Conservation (phyloP, 164 flowering plant species). For the Euptelea pleiosperma region DNA sequence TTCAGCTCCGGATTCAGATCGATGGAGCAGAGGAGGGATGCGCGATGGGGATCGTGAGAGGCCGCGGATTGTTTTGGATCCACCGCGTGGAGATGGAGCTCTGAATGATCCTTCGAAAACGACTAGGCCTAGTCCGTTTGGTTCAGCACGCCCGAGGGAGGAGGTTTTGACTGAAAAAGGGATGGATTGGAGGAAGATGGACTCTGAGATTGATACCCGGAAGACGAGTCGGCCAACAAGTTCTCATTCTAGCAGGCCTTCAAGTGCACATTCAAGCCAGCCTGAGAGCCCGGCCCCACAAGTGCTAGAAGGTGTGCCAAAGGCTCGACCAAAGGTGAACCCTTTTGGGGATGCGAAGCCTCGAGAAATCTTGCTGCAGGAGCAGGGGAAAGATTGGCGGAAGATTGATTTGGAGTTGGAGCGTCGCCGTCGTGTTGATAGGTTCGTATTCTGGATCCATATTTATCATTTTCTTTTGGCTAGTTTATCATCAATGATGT, state of each 20-base stretch:
- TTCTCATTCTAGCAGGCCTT: slow-evolving; percentile 79
- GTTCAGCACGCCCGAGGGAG: slow-evolving; percentile 56
- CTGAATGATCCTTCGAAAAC: slow-evolving; percentile 34
- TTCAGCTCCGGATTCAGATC: slow-evolving; percentile 35
- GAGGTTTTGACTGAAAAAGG: slow-evolving; percentile 54
- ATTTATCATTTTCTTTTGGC: background rate
- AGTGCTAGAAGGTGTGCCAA: slow-evolving; percentile 35
- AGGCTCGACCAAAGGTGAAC: slow-evolving; percentile 67
- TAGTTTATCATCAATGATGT: slow-evolving; percentile 36
- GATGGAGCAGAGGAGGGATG: slow-evolving; percentile 41
- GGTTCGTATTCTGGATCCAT: slow-evolving; percentile 31
- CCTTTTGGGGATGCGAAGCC: slow-evolving; percentile 98
- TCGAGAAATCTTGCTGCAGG: slow-evolving; percentile 68
- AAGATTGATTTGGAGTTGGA: slow-evolving; percentile 87
- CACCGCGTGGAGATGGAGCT: slow-evolving; percentile 27
- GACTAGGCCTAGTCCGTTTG: slow-evolving; percentile 49
- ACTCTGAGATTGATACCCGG: slow-evolving; percentile 44
- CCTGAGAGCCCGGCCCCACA: slow-evolving; percentile 44
- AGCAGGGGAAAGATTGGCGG: slow-evolving; percentile 83
- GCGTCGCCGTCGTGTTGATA: slow-evolving; percentile 65
- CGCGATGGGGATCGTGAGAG: slow-evolving; percentile 33
- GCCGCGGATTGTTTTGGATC: slow-evolving; percentile 53
- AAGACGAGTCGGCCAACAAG: slow-evolving; percentile 71
- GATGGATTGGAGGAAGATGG: slow-evolving; percentile 52
- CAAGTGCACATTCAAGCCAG: slow-evolving; percentile 63